Conservation (phyloP, 495 filamentous ascomycete species). For the Aspergillus cristatus region DNA sequence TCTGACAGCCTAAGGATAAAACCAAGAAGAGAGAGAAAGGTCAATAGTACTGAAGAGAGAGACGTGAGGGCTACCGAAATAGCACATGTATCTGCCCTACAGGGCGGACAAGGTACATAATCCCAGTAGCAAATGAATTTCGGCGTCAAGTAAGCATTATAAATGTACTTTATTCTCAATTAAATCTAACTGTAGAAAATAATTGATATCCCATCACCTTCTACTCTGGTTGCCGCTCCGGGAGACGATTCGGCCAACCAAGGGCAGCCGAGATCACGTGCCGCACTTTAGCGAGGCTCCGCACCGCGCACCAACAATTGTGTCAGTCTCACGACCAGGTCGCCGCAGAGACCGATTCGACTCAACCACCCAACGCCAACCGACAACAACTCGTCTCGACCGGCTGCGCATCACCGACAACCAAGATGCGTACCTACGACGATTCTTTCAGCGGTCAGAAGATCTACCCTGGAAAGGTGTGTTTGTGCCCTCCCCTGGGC, state of each 20-base stretch:
- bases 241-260: constrained; percentile 15
- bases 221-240: too few relatives aligned
- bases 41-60: too few relatives aligned
- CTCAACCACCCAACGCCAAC: constrained; percentile 44
- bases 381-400: constrained; percentile 28
- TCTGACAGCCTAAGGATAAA: not conserved
- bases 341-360: constrained; percentile 37
- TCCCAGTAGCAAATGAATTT: too few relatives aligned
- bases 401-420: constrained; percentile 44
- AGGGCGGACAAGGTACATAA: too few relatives aligned
- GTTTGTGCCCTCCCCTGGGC: constrained; percentile 22
- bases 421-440: constrained; percentile 96
- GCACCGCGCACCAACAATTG: constrained; percentile 39
- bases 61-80: too few relatives aligned
- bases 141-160: too few relatives aligned
- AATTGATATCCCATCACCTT: too few relatives aligned
- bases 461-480: constrained; percentile 99
- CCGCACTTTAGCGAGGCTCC: constrained; percentile 37
- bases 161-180: too few relatives aligned
- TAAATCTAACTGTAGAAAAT: too few relatives aligned
- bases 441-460: constrained; percentile 95
- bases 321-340: constrained; percentile 24
- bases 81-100: too few relatives aligned
- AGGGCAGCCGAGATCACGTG: constrained; percentile 41
- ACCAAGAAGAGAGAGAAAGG: not conserved